These are phyloP conservation scores for Cutaneotrichosporon sp. DNA, from an alignment of 1,284 basidiomycete species.

Conservation along the genomic window DNA sequence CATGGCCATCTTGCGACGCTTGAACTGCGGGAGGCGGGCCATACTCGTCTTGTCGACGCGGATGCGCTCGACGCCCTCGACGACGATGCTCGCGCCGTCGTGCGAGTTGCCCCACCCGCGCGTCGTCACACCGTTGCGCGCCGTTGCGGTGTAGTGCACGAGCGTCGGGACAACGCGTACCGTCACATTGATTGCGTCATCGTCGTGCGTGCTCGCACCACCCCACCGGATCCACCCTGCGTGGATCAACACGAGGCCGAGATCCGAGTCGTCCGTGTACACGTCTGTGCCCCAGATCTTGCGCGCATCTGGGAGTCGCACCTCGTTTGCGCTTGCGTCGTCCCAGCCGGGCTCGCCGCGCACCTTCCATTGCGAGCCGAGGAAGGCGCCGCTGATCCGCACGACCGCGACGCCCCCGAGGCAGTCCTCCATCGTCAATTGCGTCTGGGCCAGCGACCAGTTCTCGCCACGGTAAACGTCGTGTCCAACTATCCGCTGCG, in stretches of 20 bases:
- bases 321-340: conserved; percentile 25
- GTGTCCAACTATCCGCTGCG: conserved; percentile 24
- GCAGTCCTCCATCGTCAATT: conserved; percentile 16
- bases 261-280: conserved; percentile 63
- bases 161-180: conserved; percentile 59
- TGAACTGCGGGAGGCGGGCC: conserved; percentile 18
- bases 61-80: conserved; percentile 57
- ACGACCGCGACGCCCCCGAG: conserved; percentile 40
- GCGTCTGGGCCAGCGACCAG: conserved; percentile 35
- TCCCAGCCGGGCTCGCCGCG: conserved; percentile 50
- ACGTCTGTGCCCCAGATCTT: conserved; percentile 62
- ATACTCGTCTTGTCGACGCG: conserved; percentile 35
- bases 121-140: conserved; percentile 57
- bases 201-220: conserved; percentile 15
- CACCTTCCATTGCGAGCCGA: conserved; percentile 44
- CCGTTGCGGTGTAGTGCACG: conserved; percentile 57
- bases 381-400: conserved; percentile 39
- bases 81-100: conserved; percentile 59
- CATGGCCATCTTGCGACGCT: conserved; percentile 29
- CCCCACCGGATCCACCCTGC: conserved; percentile 58
- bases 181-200: conserved; percentile 54
- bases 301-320: conserved; percentile 37
- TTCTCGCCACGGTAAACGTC: conserved; percentile 36
- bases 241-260: conserved; percentile 59
- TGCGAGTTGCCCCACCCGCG: conserved; percentile 62